Base-by-base conservation (phyloP, 768 basidiomycete genomes). In the Vararia minispora region DNA sequence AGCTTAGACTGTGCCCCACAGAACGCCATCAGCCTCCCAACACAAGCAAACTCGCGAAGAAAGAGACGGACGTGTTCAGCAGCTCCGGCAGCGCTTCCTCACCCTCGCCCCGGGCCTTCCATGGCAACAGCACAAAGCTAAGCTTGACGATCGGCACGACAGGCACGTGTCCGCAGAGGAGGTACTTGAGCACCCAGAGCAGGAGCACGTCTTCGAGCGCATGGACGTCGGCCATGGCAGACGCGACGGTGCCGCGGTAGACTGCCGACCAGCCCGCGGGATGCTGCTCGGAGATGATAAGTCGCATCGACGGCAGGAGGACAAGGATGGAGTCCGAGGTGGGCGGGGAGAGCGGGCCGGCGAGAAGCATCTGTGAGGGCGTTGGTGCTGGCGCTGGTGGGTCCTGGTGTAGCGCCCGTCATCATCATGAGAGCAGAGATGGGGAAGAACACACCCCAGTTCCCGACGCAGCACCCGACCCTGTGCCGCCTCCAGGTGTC, bases 101-200 rank as follows among this genome's bases (percentile, higher is more conserved):
- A 21, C 66, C 66, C n/a, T n/a, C n/a, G n/a, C n/a, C n/a, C 42
- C 71, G 71, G 42, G 61, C 69, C 2, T 59, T 63, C 72, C 74
- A 85, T 1, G 92, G 90, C 44, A 92, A 63, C 26, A 99, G 59
- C 14, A 94, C 74, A 54, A 98, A 99, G 49, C 89, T 87, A 30
- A 97, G 55, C 63, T 98, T 99, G 36, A 71, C 63, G 10, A 66
- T 63, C 12, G 75, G 71, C 0, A 65, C 51, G 20, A 68, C 47
- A 11, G 71, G 60, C 39, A 67, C 60, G 52, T 72, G 76, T 47
- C 83, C 81, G 11, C 76, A 59, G 27, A 97, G 66, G 27, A 97
- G 59, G 50, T 82, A 94, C 56, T 97, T 88, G 35, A 89, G 61
- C 33, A 95, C 61, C 94, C 94, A 98, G 47, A 78, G 52, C 3